Conservation (phyloP, 1,284 basidiomycete genomes). For the Anthracocystis panici-leucophaei region DNA sequence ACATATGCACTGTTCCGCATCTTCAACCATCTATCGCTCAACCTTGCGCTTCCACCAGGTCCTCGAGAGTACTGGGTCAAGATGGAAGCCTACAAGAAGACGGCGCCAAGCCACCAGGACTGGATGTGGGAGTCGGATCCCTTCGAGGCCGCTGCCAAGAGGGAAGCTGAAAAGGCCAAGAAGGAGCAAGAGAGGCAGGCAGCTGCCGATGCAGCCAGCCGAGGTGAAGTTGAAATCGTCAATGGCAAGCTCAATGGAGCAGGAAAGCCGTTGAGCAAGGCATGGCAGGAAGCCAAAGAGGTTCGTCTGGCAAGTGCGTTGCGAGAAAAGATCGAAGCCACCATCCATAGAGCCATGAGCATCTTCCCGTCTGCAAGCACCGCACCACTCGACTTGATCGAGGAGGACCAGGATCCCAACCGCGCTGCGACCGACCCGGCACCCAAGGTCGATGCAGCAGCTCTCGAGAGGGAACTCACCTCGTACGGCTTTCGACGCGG, state of each 20-base stretch:
- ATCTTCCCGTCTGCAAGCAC: slow-evolving; percentile 50
- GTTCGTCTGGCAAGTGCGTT: slow-evolving; percentile 84
- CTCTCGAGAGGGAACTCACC: slow-evolving; percentile 56
- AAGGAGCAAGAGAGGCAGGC: slow-evolving; percentile 47
- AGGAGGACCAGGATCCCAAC: slow-evolving; percentile 30
- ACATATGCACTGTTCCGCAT: slow-evolving; percentile 69
- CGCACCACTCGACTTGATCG: slow-evolving; percentile 41
- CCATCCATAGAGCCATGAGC: slow-evolving; percentile 79
- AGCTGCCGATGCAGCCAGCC: slow-evolving; percentile 36
- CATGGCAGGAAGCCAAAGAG: slow-evolving; percentile 80
- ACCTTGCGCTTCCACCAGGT: slow-evolving; percentile 65
- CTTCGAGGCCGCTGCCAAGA: slow-evolving; percentile 63
- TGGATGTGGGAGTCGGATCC: slow-evolving; percentile 68
- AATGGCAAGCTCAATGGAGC: slow-evolving; percentile 43
- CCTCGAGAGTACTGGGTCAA: slow-evolving; percentile 67
- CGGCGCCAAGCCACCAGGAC: slow-evolving; percentile 54
- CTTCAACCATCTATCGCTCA: slow-evolving; percentile 62
- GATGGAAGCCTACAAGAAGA: slow-evolving; percentile 64
- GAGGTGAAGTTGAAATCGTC: slow-evolving; percentile 34
- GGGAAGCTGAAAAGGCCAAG: slow-evolving; percentile 59
- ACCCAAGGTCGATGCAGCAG: slow-evolving; percentile 34
- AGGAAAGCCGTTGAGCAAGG: slow-evolving; percentile 69
- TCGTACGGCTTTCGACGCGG: slow-evolving; percentile 65
- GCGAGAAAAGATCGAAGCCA: slow-evolving; percentile 83
- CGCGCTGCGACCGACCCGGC: slow-evolving; percentile 1